Percentiles rank a stretch among this genome's conserved stretches.
Evolutionary conservation across 306 rosid genomes (phyloP).

Genomic region (Albizia julibrissin): DNA sequence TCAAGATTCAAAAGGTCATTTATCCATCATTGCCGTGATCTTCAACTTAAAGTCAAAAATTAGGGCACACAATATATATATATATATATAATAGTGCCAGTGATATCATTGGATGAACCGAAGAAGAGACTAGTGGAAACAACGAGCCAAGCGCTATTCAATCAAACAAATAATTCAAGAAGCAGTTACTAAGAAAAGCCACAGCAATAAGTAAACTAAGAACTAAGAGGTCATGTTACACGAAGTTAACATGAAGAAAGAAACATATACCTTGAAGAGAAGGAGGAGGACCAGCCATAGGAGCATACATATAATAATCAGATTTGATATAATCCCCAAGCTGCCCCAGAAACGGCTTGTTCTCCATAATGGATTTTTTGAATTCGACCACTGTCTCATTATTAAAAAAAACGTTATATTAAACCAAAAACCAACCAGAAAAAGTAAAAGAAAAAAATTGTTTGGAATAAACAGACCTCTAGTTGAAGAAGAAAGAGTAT

Average conservation of each 20-base stretch:
- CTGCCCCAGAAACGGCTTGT: constrained; percentile 37
- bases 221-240: background rate
- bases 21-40: background rate
- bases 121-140: background rate
- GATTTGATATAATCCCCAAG: constrained; percentile 56
- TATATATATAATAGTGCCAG: background rate
- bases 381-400: constrained; percentile 44
- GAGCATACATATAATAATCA: constrained; percentile 69
- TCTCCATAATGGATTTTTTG: constrained; percentile 36
- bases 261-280: constrained; percentile 45
- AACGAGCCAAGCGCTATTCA: background rate
- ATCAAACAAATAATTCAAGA: background rate
- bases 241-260: background rate
- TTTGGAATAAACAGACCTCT: constrained; percentile 29
- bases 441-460: background rate
- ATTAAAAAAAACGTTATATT: background rate
- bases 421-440: background rate
- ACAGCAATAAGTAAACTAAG: background rate
- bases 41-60: background rate
- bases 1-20: background rate
- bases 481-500: constrained; percentile 20
- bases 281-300: constrained; percentile 46
- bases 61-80: no score
- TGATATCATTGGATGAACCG: background rate
- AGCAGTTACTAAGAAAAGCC: background rate